Evolutionary conservation across 805 yeast species (phyloP).

Genomic region (Barnettozyma sp.): DNA sequence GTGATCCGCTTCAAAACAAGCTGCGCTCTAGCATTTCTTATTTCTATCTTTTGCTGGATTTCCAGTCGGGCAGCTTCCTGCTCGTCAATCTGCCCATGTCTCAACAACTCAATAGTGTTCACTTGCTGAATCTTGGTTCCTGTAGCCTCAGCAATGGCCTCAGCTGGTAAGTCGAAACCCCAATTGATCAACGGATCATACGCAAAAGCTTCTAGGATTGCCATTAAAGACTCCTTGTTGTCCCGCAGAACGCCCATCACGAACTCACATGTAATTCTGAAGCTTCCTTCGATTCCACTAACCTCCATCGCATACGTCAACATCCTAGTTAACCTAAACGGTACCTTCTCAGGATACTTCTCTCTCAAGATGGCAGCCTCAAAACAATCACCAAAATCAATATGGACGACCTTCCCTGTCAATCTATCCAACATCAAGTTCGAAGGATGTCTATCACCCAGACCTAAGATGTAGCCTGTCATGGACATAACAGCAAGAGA

Average conservation of each 20-base stretch:
- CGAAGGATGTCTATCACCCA: conserved; percentile 97
- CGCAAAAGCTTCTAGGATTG: conserved; percentile 95
- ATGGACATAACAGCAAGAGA: conserved; percentile 98
- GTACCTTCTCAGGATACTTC: conserved; percentile 96
- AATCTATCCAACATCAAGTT: conserved; percentile 90
- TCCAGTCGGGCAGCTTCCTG: conserved; percentile 69
- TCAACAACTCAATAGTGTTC: conserved; percentile 62
- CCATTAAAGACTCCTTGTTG: conserved; percentile 95
- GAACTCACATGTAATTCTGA: conserved; percentile 92
- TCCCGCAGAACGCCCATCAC: conserved; percentile 93
- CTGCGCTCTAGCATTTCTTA: conserved; percentile 84
- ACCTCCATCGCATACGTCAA: conserved; percentile 98
- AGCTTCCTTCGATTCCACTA: conserved; percentile 96
- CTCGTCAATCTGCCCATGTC: conserved; percentile 69
- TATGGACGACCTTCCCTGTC: conserved; percentile 94
- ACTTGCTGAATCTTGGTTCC: conserved; percentile 62
- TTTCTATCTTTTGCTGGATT: conserved; percentile 59
- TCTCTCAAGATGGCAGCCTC: conserved; percentile 96
- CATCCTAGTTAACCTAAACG: conserved; percentile 95
- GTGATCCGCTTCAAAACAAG: conserved; percentile 84
- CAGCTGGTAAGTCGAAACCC: conserved; percentile 93
- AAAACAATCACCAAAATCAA: conserved; percentile 98
- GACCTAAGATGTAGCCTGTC: conserved; percentile 95
- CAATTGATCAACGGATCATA: conserved; percentile 97
- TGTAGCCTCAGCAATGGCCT: conserved; percentile 66